Percentiles rank a stretch among this genome's conserved stretches.
phyloP scores from a whole-genome alignment of 208 protist genomes.

The Leishmania tarentolae region DNA sequence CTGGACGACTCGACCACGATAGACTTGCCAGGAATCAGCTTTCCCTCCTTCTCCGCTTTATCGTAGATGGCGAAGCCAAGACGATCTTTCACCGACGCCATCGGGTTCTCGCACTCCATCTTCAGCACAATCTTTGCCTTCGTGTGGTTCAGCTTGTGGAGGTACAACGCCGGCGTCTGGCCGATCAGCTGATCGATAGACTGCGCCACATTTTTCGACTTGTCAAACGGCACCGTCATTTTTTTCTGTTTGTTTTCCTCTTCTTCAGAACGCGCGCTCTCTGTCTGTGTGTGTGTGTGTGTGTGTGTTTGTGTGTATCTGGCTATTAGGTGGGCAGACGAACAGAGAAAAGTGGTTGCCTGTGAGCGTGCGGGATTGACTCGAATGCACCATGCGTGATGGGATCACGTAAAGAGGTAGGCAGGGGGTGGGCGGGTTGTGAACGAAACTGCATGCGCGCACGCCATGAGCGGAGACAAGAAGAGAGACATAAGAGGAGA shows the following conservation, averaged over 20 bases:
- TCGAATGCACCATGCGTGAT: not conserved
- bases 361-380: not conserved
- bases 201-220: constrained; percentile 55
- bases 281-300: not conserved
- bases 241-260: not conserved
- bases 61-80: constrained; percentile 80
- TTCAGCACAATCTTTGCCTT: constrained; percentile 84
- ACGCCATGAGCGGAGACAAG: not conserved
- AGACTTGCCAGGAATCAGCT: constrained; percentile 76
- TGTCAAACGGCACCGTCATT: constrained; percentile 46
- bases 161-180: constrained; percentile 87
- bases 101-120: constrained; percentile 86
- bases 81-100: constrained; percentile 89
- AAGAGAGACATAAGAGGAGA: not conserved
- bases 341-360: not conserved
- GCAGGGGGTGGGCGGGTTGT: no score
- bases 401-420: not conserved
- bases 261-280: not conserved
- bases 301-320: not conserved
- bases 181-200: constrained; percentile 87
- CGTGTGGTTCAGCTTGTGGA: constrained; percentile 82
- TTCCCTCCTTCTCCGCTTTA: constrained; percentile 83
- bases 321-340: not conserved
- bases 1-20: constrained; percentile 90
- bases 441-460: not conserved